A percentile compares a stretch with the other conserved stretches of the same genome.
phyloP scores from a whole-genome alignment of 345 rosid genomes.

The Eucalyptus albens region DNA sequence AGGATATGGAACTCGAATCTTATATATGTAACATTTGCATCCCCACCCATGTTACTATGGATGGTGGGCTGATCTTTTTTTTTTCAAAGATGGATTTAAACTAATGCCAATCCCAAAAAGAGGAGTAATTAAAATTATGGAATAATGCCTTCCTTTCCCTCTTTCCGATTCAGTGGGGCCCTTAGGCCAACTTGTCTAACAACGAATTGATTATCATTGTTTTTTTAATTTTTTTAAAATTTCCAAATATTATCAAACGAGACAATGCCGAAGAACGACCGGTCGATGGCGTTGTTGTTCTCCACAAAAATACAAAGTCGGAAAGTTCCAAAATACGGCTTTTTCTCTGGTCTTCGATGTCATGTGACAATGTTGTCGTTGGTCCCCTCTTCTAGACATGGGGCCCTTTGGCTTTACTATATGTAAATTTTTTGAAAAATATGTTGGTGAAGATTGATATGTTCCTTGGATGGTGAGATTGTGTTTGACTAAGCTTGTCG shows the following conservation, averaged over 20 bases:
- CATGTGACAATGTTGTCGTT: not conserved
- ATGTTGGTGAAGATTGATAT: not conserved
- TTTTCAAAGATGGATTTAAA: not conserved
- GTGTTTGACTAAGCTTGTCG: not conserved
- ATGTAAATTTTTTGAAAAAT: not conserved
- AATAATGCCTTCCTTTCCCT: not conserved
- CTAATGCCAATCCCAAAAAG: not conserved
- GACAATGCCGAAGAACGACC: not conserved
- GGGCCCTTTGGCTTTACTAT: not conserved
- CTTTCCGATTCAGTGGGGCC: not conserved
- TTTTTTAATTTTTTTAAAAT: not conserved
- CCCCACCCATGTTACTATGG: not conserved
- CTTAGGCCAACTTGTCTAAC: not conserved
- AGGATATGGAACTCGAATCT: not conserved
- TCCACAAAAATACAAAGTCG: not conserved
- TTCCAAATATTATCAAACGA: not conserved
- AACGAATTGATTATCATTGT: not conserved
- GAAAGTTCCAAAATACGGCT: not conserved
- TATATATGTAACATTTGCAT: accelerated
- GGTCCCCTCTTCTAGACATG: not conserved
- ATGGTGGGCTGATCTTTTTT: not conserved
- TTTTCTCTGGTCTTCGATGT: not conserved
- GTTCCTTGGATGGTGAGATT: not conserved
- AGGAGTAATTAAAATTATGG: not conserved
- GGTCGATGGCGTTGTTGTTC: not conserved